Evolutionary conservation across 148 eudicot genomes (phyloP).

Genomic region (Oxyria digyna): DNA sequence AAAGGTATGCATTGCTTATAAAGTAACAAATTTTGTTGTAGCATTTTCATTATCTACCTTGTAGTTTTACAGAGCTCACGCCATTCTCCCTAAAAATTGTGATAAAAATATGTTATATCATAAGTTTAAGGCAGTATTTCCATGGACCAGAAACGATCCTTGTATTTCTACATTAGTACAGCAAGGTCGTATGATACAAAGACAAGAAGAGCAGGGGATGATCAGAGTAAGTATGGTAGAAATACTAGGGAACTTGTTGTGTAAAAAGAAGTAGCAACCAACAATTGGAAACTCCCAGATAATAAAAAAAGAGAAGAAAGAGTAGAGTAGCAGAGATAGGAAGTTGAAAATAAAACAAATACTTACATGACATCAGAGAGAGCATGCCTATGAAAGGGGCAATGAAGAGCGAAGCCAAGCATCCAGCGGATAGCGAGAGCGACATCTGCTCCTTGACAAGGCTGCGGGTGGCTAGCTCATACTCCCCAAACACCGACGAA

Average conservation of each 20-base stretch:
- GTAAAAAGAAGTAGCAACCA: not conserved
- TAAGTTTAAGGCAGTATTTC: not conserved
- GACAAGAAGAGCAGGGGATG: not conserved
- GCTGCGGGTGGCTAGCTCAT: slow-evolving; percentile 43
- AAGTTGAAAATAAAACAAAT: not conserved
- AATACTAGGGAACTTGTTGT: too few relatives aligned
- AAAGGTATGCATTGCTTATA: not conserved
- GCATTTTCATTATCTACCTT: not conserved
- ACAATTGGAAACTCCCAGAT: not conserved
- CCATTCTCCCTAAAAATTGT: not conserved
- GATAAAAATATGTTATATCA: not conserved
- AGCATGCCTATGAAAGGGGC: slow-evolving; percentile 54
- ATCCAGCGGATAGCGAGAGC: slow-evolving; percentile 41
- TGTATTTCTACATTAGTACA: not conserved
- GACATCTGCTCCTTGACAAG: slow-evolving; percentile 45
- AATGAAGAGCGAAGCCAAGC: slow-evolving; percentile 38
- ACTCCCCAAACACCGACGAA: slow-evolving; percentile 64
- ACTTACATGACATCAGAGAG: slow-evolving; percentile 86
- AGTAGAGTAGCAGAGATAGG: not conserved
- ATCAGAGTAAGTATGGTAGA: not conserved
- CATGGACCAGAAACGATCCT: not conserved
- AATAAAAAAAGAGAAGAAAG: not conserved
- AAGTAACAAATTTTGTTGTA: too few relatives aligned
- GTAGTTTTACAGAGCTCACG: not conserved
- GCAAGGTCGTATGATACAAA: not conserved